phyloP scores from a whole-genome alignment of 2,329 filamentous ascomycete species.

The Nigrospora sphaerica region DNA sequence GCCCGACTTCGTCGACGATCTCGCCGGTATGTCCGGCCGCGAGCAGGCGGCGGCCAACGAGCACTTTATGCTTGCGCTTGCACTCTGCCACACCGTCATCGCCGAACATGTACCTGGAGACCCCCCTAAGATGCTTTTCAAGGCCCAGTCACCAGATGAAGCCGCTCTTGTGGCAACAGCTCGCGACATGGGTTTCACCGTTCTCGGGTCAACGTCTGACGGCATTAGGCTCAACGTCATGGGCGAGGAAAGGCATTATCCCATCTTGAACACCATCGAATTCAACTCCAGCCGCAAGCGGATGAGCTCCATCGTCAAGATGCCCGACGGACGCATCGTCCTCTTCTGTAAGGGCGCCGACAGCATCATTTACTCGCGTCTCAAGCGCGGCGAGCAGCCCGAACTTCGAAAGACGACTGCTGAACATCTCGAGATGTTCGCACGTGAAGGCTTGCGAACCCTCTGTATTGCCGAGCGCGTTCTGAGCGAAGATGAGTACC shows the following conservation, averaged over 20 bases:
- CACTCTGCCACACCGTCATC: slow-evolving; percentile 95
- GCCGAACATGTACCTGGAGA: slow-evolving; percentile 87
- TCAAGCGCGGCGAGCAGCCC: slow-evolving; percentile 77
- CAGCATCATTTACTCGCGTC: slow-evolving; percentile 89
- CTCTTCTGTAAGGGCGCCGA: slow-evolving; percentile 97
- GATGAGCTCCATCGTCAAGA: slow-evolving; percentile 94
- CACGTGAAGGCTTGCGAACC: slow-evolving; percentile 87
- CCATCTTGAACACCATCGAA: slow-evolving; percentile 88
- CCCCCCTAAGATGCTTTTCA: slow-evolving; percentile 85
- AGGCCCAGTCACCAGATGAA: slow-evolving; percentile 95
- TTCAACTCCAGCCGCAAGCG: slow-evolving; percentile 96
- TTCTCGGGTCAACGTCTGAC: slow-evolving; percentile 72
- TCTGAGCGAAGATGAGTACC: slow-evolving; percentile 76
- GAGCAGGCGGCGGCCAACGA: slow-evolving; percentile 74
- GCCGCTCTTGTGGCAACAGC: slow-evolving; percentile 91
- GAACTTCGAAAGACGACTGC: slow-evolving; percentile 79
- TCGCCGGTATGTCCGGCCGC: slow-evolving; percentile 67
- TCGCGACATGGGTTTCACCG: slow-evolving; percentile 90
- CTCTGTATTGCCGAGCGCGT: slow-evolving; percentile 86
- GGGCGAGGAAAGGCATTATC: slow-evolving; percentile 78
- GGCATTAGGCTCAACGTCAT: slow-evolving; percentile 81
- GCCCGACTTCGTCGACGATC: slow-evolving; percentile 78
- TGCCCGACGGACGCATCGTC: slow-evolving; percentile 85
- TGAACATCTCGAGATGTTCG: slow-evolving; percentile 94
- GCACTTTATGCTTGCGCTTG: slow-evolving; percentile 89